Percentiles rank a stretch among this genome's conserved stretches.
Conservation (phyloP, 148 eudicot genomes). For the Silene latifolia region DNA sequence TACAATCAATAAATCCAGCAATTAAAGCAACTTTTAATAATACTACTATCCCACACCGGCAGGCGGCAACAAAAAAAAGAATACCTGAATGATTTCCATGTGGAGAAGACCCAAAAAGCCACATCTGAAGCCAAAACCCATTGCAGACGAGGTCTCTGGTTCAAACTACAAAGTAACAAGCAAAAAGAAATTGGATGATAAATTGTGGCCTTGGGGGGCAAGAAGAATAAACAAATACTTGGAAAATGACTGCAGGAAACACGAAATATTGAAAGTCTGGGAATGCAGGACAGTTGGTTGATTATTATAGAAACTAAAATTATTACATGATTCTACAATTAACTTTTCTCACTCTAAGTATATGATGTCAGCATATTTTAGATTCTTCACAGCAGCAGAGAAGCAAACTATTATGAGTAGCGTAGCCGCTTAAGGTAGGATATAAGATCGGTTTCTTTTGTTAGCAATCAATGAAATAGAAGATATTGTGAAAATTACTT, state of each 20-base stretch:
- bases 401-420: background rate
- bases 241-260: background rate
- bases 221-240: background rate
- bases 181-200: constrained; percentile 10
- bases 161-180: constrained; percentile 65
- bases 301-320: no score
- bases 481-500: constrained; percentile 37
- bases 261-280: background rate
- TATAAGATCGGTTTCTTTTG: background rate
- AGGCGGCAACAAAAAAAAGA: background rate
- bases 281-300: no score
- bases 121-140: constrained; percentile 99
- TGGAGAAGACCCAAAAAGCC: constrained; percentile 97
- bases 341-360: background rate
- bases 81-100: constrained; percentile 98
- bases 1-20: constrained; percentile 8
- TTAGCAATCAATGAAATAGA: background rate
- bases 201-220: background rate
- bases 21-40: background rate
- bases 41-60: background rate
- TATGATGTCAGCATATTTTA: constrained; percentile 4
- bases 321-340: background rate
- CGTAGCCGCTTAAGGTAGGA: background rate
- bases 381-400: background rate
- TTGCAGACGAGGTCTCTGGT: constrained; percentile 96